A percentile compares a stretch with the other conserved stretches of the same genome.
phyloP scores from a whole-genome alignment of 2,329 filamentous ascomycete species.

The Coniosporium tulheliwenetii region DNA sequence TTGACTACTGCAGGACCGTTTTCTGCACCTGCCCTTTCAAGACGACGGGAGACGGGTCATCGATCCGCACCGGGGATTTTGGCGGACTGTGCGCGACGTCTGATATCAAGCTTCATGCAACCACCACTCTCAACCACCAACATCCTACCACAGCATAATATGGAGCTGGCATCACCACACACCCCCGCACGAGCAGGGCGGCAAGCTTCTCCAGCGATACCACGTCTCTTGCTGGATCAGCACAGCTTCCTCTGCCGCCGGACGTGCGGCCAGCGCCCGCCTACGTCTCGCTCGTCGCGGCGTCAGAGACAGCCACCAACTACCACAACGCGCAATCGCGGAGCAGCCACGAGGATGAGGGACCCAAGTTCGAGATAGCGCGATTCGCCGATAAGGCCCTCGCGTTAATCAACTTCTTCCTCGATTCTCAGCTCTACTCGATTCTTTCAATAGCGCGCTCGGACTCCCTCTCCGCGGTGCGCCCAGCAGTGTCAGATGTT shows the following conservation, averaged over 20 bases:
- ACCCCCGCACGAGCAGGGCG: slow-evolving; percentile 16
- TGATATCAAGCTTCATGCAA: too few relatives aligned
- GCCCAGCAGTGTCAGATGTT: slow-evolving; percentile 72
- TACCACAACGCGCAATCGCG: slow-evolving; percentile 64
- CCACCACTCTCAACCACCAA: too few relatives aligned
- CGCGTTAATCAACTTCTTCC: slow-evolving; percentile 71
- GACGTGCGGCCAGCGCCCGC: slow-evolving; percentile 61
- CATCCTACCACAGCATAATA: too few relatives aligned
- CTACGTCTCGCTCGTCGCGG: slow-evolving; percentile 78
- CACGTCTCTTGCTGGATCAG: slow-evolving; percentile 43
- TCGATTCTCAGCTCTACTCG: slow-evolving; percentile 86
- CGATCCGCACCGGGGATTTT: slow-evolving; percentile 7
- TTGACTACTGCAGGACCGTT: too few relatives aligned
- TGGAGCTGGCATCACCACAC: too few relatives aligned
- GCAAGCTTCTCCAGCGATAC: slow-evolving; percentile 55
- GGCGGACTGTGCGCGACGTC: too few relatives aligned
- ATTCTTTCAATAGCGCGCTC: slow-evolving; percentile 70
- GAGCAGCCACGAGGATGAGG: slow-evolving; percentile 36
- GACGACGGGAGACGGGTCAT: not conserved
- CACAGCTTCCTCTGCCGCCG: slow-evolving; percentile 50
- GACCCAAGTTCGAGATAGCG: slow-evolving; percentile 50
- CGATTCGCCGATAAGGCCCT: slow-evolving; percentile 60
- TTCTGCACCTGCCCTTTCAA: not conserved
- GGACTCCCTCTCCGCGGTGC: slow-evolving; percentile 57
- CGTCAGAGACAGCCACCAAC: slow-evolving; percentile 81